Percentiles rank a stretch among this genome's conserved stretches.
phyloP scores from a whole-genome alignment of 495 filamentous ascomycete species.

The Hyaloscypha finlandica region DNA sequence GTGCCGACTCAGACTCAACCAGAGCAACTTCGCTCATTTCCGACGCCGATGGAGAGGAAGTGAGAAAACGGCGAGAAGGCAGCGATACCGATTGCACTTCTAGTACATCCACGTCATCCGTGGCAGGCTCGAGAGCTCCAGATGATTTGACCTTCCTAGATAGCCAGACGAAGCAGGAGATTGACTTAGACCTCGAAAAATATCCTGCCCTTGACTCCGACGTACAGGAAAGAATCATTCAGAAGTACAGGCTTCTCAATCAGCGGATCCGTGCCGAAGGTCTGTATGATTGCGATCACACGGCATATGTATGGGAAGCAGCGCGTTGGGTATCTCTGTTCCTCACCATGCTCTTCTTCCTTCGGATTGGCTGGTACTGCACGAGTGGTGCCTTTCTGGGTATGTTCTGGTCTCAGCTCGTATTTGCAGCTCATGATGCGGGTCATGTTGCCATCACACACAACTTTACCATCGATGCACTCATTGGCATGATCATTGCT shows the following conservation, averaged over 20 bases:
- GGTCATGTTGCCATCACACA: slow-evolving; percentile 97
- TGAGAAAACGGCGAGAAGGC: not conserved
- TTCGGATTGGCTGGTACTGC: slow-evolving; percentile 69
- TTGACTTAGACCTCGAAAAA: slow-evolving; percentile 70
- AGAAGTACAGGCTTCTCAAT: slow-evolving; percentile 77
- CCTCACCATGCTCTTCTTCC: slow-evolving; percentile 57
- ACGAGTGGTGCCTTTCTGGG: slow-evolving; percentile 59
- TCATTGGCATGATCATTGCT: slow-evolving; percentile 87
- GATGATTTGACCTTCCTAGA: slow-evolving; percentile 63
- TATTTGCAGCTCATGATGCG: slow-evolving; percentile 92
- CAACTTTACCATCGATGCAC: slow-evolving; percentile 73
- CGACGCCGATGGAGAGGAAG: too few relatives aligned
- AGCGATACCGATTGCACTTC: slow-evolving; percentile 29
- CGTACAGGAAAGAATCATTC: slow-evolving; percentile 75
- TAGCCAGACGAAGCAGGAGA: slow-evolving; percentile 68
- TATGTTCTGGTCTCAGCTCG: slow-evolving; percentile 89
- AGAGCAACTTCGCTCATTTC: too few relatives aligned
- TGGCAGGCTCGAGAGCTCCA: not conserved
- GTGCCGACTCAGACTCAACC: not conserved
- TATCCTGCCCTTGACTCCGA: slow-evolving; percentile 76
- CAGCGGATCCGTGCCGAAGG: slow-evolving; percentile 69
- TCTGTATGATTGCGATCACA: slow-evolving; percentile 84
- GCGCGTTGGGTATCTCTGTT: slow-evolving; percentile 71
- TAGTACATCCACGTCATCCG: not conserved
- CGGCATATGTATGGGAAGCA: slow-evolving; percentile 71